These are phyloP conservation scores for Chlamydomonas schloesseri DNA, from an alignment of 139 green algal species.

Conservation along the genomic window DNA sequence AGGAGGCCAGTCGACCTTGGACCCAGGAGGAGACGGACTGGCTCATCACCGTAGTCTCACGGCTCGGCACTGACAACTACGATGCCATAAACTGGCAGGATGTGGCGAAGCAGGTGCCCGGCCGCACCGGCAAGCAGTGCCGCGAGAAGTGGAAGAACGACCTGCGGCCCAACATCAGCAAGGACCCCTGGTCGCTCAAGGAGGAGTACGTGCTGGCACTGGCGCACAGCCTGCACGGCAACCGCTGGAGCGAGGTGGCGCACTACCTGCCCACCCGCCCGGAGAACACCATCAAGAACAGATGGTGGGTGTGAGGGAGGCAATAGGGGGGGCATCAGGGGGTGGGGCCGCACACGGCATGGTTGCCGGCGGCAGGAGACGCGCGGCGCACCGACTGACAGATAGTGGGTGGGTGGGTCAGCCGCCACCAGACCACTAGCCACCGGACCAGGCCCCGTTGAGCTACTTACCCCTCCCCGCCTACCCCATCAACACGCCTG, in stretches of 20 bases:
- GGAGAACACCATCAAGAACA: conserved; percentile 96
- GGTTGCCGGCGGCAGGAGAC: too few relatives aligned
- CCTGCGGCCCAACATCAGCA: conserved; percentile 72
- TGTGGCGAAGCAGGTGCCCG: conserved; percentile 43
- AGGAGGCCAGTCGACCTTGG: conserved; percentile 37
- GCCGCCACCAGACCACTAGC: too few relatives aligned
- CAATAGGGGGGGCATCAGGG: conserved; percentile 9
- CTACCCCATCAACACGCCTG: too few relatives aligned
- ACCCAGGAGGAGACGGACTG: conserved; percentile 20
- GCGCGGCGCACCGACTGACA: too few relatives aligned
- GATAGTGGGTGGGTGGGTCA: too few relatives aligned
- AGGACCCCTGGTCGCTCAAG: conserved; percentile 47
- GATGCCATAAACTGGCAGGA: conserved; percentile 50
- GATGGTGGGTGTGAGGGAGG: conserved; percentile 80
- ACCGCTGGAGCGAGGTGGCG: conserved; percentile 88
- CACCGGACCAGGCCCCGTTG: too few relatives aligned
- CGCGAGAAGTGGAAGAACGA: conserved; percentile 87
- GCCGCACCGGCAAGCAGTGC: conserved; percentile 87
- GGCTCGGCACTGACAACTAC: neutral
- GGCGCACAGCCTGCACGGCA: conserved; percentile 78
- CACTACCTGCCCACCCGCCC: conserved; percentile 81
- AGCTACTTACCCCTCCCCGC: too few relatives aligned
- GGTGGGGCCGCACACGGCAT: too few relatives aligned
- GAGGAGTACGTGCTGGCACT: conserved; percentile 55
- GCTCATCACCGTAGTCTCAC: neutral